These are phyloP conservation scores for Byssoonygena ceratinophila DNA, from an alignment of 2,329 filamentous ascomycete species.

Conservation along the genomic window DNA sequence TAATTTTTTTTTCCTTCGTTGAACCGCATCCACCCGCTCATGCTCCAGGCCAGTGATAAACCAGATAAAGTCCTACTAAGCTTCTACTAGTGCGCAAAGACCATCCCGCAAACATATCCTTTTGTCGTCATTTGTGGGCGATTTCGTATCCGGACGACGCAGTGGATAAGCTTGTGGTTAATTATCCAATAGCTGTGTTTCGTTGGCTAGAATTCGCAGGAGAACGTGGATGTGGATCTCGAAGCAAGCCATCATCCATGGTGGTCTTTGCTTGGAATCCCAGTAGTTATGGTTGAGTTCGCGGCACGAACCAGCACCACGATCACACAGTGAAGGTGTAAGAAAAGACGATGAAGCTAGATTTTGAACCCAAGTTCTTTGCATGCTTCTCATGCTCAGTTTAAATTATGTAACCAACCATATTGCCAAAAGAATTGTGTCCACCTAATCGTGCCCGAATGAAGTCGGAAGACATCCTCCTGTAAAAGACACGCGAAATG, in stretches of 20 bases:
- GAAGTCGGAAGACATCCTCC: not conserved
- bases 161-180: not conserved
- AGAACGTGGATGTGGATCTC: not conserved
- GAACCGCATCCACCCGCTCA: constrained; percentile 4
- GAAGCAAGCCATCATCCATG: constrained; percentile 1
- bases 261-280: not conserved
- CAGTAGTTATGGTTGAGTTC: not conserved
- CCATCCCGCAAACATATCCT: not conserved
- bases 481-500: not conserved
- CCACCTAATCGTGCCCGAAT: not conserved
- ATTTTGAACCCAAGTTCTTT: not conserved
- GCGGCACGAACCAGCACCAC: not conserved
- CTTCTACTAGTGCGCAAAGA: not conserved
- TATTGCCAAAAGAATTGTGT: not conserved
- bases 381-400: not conserved
- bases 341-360: not conserved
- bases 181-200: not conserved
- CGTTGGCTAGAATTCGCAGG: not conserved
- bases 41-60: constrained; percentile 1
- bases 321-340: not conserved
- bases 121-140: not conserved
- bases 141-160: not conserved
- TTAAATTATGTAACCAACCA: not conserved
- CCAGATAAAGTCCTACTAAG: not conserved
- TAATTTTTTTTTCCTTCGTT: not conserved